Base-by-base conservation (phyloP, 345 rosid genomes). In the Ricinus communis region DNA sequence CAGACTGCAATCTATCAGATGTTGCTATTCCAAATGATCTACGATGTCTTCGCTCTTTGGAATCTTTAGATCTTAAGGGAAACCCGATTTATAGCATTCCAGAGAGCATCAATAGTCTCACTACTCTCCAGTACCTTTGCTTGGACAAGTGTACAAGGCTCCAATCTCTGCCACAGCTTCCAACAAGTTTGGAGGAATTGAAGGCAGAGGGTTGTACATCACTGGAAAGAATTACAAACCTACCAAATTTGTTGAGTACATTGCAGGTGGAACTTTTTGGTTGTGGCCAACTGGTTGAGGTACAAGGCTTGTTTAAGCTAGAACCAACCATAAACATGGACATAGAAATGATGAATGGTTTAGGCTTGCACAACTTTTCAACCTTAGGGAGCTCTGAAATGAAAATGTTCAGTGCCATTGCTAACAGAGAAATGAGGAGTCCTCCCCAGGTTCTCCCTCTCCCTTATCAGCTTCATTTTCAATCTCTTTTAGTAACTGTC, bases 161-260 rank as follows among this genome's bases (percentile, higher is more conserved):
- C 43, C 69, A 31, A 1, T 73, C 57, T 46, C 71, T 73, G 30
- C 76, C 77, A 6, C 45, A 62, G n/a, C 74, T 73, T 49, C 77
- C 77, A 47, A 22, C 8, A 25, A 76, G 72, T 65, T 65, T 62
- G 21, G 68, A 28, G 49, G 22, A 19, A 8, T 50, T 72, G 27
- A 62, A 2, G 10, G 69, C 55, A 18, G 15, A 13, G 3, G 31
- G 33, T 1, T 52, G 65, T 5, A 43, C 64, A 22, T 60, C 60
- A 5, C 3, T 54, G 8, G 36, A 67, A 61, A 60, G 63, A 57
- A 52, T 60, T 41, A 21, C 56, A 33, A 57, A 63, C 54, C 40
- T 69, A 1, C 63, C 69, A 19, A 72, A 72, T 36, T 63, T 72
- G 63, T 30, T 69, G 22, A 45, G 4, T 25, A 13, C 22, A 9